phyloP scores from a whole-genome alignment of 768 basidiomycete species.

The Stropharia rugosoannulata region DNA sequence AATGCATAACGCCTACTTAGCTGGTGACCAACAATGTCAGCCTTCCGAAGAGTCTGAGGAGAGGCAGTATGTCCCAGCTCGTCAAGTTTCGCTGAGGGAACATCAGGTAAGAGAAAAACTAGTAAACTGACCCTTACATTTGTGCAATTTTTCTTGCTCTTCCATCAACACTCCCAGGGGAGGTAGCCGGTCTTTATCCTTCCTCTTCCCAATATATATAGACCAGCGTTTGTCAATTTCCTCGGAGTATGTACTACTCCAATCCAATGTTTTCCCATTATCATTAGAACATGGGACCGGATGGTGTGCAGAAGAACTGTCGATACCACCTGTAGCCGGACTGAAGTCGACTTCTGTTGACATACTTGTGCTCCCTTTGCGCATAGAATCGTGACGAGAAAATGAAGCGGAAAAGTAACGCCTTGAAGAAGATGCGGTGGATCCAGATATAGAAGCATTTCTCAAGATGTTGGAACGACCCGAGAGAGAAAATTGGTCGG shows the following conservation, averaged over 20 bases:
- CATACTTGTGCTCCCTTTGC: slow-evolving; percentile 26
- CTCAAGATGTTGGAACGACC: slow-evolving; percentile 25
- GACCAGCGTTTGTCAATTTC: slow-evolving; percentile 69
- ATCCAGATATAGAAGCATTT: slow-evolving; percentile 15
- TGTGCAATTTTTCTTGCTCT: slow-evolving; percentile 58
- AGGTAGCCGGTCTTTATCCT: slow-evolving; percentile 48
- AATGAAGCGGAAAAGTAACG: slow-evolving; percentile 23
- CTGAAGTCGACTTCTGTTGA: slow-evolving; percentile 67
- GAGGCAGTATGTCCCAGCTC: slow-evolving; percentile 50
- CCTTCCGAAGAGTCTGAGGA: slow-evolving; percentile 60
- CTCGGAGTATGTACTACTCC: slow-evolving; percentile 57
- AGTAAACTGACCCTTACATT: slow-evolving; percentile 37
- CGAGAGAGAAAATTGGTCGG: slow-evolving; percentile 11
- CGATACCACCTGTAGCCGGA: slow-evolving; percentile 50
- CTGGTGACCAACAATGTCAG: slow-evolving; percentile 62
- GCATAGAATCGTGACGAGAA: slow-evolving; percentile 13
- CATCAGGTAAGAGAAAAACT: not conserved
- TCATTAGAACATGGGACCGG: slow-evolving; percentile 71
- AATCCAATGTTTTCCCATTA: slow-evolving; percentile 71
- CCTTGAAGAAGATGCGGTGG: slow-evolving; percentile 23
- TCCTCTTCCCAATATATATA: slow-evolving; percentile 56
- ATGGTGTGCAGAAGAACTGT: slow-evolving; percentile 38
- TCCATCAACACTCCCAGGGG: slow-evolving; percentile 48
- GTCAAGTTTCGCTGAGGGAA: slow-evolving; percentile 51
- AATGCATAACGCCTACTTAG: slow-evolving; percentile 62